A percentile compares a stretch with the other conserved stretches of the same genome.
These are phyloP conservation scores for Saccharum officinarum DNA, from an alignment of 176 grass and related monocot genomes.

Conservation along the genomic window DNA sequence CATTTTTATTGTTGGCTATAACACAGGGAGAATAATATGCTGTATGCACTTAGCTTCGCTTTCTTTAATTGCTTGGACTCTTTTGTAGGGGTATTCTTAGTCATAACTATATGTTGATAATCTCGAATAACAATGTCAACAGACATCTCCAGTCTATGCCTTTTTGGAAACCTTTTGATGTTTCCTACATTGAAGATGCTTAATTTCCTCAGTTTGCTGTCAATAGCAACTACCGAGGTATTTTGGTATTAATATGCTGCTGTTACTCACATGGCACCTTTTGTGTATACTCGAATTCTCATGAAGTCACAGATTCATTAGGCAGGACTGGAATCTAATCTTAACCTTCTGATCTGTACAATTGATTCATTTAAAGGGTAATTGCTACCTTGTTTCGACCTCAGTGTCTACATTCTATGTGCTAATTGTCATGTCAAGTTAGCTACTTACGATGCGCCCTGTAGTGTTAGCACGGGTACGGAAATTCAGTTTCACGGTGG, in stretches of 20 bases:
- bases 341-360: background rate
- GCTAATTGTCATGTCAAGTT: background rate
- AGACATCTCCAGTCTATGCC: background rate
- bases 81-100: constrained; percentile 15
- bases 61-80: background rate
- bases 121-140: constrained; percentile 23
- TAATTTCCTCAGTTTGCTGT: background rate
- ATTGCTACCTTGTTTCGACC: background rate
- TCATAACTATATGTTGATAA: background rate
- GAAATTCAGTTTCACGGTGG: too few relatives aligned
- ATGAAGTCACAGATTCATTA: background rate
- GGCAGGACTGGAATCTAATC: background rate
- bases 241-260: background rate
- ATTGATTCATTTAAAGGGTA: background rate
- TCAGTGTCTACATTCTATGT: background rate
- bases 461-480: too few relatives aligned
- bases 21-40: background rate
- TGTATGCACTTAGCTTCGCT: constrained; percentile 14
- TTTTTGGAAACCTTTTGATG: background rate
- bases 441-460: background rate
- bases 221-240: background rate
- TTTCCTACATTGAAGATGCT: background rate
- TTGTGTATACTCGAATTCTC: background rate
- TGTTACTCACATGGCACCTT: background rate
- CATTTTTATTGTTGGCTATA: background rate